Evolutionary conservation across 441 rosid species (phyloP).

Genomic region (Hura crepitans): DNA sequence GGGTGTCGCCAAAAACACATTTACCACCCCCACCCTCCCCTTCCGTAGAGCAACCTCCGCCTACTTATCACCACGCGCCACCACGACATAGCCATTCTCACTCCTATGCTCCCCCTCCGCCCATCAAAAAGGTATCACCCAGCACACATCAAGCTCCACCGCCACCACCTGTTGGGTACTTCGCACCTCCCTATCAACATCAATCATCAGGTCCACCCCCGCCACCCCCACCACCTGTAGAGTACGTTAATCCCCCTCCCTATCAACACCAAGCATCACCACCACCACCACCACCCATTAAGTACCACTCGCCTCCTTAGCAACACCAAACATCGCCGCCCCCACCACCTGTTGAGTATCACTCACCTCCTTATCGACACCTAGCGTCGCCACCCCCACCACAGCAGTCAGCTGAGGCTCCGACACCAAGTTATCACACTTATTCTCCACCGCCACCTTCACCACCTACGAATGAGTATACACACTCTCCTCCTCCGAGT

Average conservation of each 20-base stretch:
- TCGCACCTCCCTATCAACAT: conserved; percentile 28
- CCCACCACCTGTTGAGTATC: conserved; percentile 28
- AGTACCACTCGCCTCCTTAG: conserved; percentile 27
- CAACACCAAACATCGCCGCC: conserved; percentile 22
- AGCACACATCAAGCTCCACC: conserved; percentile 22
- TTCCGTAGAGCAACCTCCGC: background rate
- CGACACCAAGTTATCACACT: conserved; percentile 21
- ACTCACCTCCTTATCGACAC: conserved; percentile 28
- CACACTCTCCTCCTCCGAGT: conserved; percentile 28
- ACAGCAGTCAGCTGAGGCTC: conserved; percentile 10
- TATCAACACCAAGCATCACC: conserved; percentile 20
- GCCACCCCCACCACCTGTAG: conserved; percentile 20
- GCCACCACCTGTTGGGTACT: conserved; percentile 20
- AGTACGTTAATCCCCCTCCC: conserved; percentile 30
- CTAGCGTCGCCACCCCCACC: conserved; percentile 23
- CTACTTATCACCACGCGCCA: conserved; percentile 20
- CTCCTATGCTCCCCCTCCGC: conserved; percentile 26
- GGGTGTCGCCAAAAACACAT: conserved; percentile 43
- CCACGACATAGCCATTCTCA: conserved; percentile 28
- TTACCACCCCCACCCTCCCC: conserved; percentile 42
- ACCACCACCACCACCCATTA: conserved; percentile 28
- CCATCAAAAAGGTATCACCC: conserved; percentile 23
- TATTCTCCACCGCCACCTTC: conserved; percentile 36
- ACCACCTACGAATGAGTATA: conserved; percentile 27
- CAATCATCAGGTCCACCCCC: conserved; percentile 27